Evolutionary conservation across 768 basidiomycete species (phyloP), one percentile per base, ranked within the genome.

Genomic region (Suillus americanus): DNA sequence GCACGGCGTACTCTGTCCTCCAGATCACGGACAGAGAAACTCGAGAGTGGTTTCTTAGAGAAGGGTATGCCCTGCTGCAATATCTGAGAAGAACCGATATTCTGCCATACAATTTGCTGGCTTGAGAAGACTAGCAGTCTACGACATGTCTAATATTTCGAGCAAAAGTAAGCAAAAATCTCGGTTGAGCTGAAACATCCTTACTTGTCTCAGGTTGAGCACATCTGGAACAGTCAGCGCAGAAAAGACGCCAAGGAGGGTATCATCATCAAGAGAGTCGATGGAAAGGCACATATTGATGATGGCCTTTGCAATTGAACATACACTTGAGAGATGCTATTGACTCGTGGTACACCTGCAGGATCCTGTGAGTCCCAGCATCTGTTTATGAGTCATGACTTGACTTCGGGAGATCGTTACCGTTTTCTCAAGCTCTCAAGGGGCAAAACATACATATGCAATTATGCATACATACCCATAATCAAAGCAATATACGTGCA

Each of bases 61-160:
- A 88, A 89, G 0, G 89, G 88, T 62, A 82, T 83, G 0, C 82
- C 82, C 28, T 72, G 73, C 8, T 68, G 63, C 3, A 86, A 71
- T 57, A 89, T 79, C 53, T 83, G 78, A 55, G 63, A 72, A 20
- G 67, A 69, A 68, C 81, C 85, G 20, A 81, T 83, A 51, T 81
- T 81, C 18, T 78, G 79, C 89, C 89, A 90, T 14, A 89, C 81
- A 63, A 83, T 79, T 54, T 81, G 83, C 30, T 84, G 76, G 7
- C 71, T 73, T 1, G 85, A 83, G n/a, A 87, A 64, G 12, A 68
- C 62, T 45, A 72, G 69, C 37, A 89, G 69, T n/a, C 79, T 79
- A 67, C 74, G 83, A 66, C 84, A 89, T 61, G 81, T 82, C 86
- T 89, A 45, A 46, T 14, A 35, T 60, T 54, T 35, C 16, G 33